Base-by-base conservation (phyloP, 805 yeast genomes). In the Candida pini region DNA sequence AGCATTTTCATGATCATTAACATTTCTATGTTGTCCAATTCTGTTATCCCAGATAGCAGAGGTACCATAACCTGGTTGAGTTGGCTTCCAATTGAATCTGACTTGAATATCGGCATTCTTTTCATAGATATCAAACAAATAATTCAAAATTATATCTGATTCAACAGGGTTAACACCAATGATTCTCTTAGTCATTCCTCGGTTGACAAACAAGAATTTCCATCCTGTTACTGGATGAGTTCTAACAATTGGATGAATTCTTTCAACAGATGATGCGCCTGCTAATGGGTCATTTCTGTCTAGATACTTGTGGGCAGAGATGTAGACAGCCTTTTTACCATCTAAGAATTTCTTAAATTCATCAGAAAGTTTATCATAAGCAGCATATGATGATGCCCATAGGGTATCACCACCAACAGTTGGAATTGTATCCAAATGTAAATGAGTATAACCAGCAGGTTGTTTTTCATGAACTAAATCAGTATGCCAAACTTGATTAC, bases 171-270 rank as follows among this genome's bases (percentile, higher is more conserved):
- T 66, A 35, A 74, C 61, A 0, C 77, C 80, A 9, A 66, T 68
- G 35, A 75, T 73, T 39, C 71, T 61, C 28, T 50, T 60, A 5
- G 78, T 73, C 64, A 64, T 62, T 14, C 63, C 58, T 24, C 73
- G 62, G 54, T 73, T 73, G 27, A 73, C 72, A 41, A 60, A 75
- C 43, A 76, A 56, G 2, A 76, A 60, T 54, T 76, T 76, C 71
- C 74, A 64, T 31, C 79, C 79, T 17, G 81, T 75, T n/a, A 68
- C 77, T 9, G 83, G 82, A 45, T 77, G 80, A 27, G 79, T 72
- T 56, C 81, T 67, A 18, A 77, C 67, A 17, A 77, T 42, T 2
- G 80, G 81, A 54, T 77, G 83, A 39, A 66, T 71, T 49, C 78
- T 64, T 43, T 66, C 74, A 34, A 74, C 60, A 37, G 64, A 62